These are phyloP conservation scores for Dichotomocladium elegans DNA, from an alignment of 371 early-diverging fungal species.

Conservation along the genomic window DNA sequence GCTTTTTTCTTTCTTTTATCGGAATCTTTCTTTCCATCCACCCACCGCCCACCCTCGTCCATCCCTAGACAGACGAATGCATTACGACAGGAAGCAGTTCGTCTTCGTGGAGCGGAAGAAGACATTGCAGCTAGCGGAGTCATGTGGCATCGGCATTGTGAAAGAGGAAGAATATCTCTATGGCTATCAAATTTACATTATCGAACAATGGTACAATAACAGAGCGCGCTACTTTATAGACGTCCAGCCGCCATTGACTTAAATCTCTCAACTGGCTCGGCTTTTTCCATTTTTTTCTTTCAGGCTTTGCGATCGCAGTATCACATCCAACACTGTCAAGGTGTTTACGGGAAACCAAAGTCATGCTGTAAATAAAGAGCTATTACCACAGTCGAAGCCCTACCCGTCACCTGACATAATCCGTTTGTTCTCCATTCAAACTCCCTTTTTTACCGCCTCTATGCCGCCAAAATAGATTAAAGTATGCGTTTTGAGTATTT, in stretches of 20 bases:
- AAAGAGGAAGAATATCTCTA: slow-evolving; percentile 38
- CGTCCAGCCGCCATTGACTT: not conserved
- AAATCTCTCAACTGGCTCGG: no score
- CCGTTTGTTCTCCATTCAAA: not conserved
- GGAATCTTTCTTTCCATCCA: not conserved
- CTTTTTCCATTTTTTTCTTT: not conserved
- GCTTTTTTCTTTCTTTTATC: not conserved
- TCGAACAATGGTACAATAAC: slow-evolving; percentile 59
- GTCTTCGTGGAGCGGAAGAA: slow-evolving; percentile 56
- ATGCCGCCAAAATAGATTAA: slow-evolving; percentile 29
- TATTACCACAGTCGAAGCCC: not conserved
- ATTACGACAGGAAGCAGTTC: slow-evolving; percentile 33
- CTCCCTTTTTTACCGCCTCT: not conserved
- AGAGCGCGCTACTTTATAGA: no score
- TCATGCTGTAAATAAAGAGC: slow-evolving; percentile 39
- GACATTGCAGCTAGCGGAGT: slow-evolving; percentile 42
- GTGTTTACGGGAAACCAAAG: slow-evolving; percentile 63
- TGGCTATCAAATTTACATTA: slow-evolving; percentile 66
- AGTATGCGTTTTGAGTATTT: slow-evolving; percentile 51
- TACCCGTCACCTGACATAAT: not conserved
- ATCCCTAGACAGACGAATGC: not conserved
- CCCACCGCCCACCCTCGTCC: not conserved
- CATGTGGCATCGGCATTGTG: slow-evolving; percentile 47
- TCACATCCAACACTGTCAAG: slow-evolving; percentile 53
- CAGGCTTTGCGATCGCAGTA: slow-evolving; percentile 61